Conservation (phyloP, 768 basidiomycete species). For the Boletus tomentosulus region DNA sequence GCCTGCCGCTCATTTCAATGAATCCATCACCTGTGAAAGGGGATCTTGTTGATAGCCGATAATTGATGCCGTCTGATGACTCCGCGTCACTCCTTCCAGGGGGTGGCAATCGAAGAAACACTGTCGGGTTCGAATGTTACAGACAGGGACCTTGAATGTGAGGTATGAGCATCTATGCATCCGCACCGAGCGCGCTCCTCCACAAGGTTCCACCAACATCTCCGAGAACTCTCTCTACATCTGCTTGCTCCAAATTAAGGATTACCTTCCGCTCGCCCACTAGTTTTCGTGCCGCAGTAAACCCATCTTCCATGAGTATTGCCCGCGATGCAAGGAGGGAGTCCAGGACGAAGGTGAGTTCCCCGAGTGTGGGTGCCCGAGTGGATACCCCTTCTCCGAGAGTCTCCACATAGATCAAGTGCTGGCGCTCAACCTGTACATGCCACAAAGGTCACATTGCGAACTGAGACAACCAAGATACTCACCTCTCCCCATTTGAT, state of each 20-base stretch:
- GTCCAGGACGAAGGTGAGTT: conserved; percentile 68
- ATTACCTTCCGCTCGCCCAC: conserved; percentile 67
- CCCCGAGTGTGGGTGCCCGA: conserved; percentile 54
- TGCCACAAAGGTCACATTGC: neutral
- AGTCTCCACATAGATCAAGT: conserved; percentile 61
- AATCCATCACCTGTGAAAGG: neutral
- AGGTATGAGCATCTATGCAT: conserved; percentile 3
- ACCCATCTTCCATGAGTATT: conserved; percentile 65
- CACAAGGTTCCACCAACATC: conserved; percentile 71
- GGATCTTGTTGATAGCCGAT: neutral
- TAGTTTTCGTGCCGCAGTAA: conserved; percentile 48
- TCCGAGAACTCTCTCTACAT: conserved; percentile 81
- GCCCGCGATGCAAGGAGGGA: conserved; percentile 76
- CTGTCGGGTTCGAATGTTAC: neutral
- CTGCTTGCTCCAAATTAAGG: conserved; percentile 78
- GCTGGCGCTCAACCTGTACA: conserved; percentile 68
- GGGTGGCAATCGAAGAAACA: neutral
- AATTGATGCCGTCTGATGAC: neutral
- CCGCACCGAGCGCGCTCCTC: conserved; percentile 45
- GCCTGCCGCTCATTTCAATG: neutral
- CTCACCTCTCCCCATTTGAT: conserved; percentile 79
- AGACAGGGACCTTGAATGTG: neutral
- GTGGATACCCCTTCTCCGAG: conserved; percentile 58
- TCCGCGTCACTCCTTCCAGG: neutral
- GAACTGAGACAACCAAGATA: conserved; percentile 3